Conservation (phyloP, 148 eudicot species). For the Spergularia bocconei region DNA sequence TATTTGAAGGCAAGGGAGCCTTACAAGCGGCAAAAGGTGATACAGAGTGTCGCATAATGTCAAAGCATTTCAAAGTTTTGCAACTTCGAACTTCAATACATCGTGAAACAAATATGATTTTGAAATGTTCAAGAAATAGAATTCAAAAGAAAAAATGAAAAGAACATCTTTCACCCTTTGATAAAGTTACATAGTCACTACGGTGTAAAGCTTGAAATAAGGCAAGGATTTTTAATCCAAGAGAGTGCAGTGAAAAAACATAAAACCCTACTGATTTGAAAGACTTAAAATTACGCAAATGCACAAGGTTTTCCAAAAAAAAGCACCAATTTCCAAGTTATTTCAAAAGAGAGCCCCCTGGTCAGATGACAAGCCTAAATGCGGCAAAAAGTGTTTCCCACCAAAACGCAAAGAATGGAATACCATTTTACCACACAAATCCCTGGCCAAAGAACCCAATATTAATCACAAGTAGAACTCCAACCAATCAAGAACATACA, state of each 20-base stretch:
- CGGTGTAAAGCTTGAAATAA: background rate
- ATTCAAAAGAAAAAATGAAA: background rate
- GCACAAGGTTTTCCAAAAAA: background rate
- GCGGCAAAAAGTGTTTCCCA: slow-evolving; percentile 9
- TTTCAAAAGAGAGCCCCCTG: background rate
- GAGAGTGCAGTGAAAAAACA: background rate
- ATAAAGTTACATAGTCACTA: background rate
- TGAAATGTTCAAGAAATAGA: background rate
- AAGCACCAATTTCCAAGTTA: background rate
- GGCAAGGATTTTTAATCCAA: background rate
- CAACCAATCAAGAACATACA: background rate
- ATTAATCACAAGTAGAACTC: background rate
- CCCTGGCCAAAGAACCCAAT: slow-evolving; percentile 19
- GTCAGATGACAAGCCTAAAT: slow-evolving; percentile 15
- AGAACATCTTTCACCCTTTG: background rate
- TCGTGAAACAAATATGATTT: background rate
- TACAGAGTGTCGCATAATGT: background rate
- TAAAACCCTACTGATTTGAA: background rate
- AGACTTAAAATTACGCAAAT: background rate
- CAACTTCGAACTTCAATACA: background rate
- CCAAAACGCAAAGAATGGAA: slow-evolving; percentile 13
- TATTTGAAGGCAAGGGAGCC: background rate
- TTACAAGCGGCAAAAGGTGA: background rate
- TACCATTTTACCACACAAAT: slow-evolving; percentile 1
- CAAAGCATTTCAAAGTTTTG: background rate